phyloP scores from a whole-genome alignment of 1,139 yeast species.

The Suhomyces wounanorum region DNA sequence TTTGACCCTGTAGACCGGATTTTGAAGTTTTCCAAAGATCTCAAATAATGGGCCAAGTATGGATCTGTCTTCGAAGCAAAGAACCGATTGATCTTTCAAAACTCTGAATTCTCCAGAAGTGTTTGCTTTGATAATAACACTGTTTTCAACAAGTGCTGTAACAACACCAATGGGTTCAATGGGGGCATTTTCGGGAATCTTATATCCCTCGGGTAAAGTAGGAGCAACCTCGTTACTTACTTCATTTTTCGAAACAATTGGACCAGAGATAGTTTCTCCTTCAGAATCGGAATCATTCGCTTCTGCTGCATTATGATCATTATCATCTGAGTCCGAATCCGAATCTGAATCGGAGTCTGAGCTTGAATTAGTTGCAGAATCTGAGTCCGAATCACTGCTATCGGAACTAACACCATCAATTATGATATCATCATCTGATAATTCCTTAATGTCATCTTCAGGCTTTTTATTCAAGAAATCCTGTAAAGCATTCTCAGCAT shows the following conservation, averaged over 20 bases:
- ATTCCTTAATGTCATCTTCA: constrained; percentile 15
- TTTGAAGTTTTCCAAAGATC: constrained; percentile 84
- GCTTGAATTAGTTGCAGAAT: constrained; percentile 20
- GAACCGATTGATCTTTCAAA: constrained; percentile 75
- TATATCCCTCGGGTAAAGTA: constrained; percentile 65
- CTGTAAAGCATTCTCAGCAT: neutral
- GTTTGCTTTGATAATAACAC: constrained; percentile 71
- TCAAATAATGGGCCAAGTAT: constrained; percentile 85
- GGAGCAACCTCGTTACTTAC: constrained; percentile 68
- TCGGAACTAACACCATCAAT: constrained; percentile 20
- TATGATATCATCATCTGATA: constrained; percentile 27
- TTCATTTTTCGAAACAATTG: constrained; percentile 81
- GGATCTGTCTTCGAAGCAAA: constrained; percentile 73
- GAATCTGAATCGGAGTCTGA: constrained; percentile 19
- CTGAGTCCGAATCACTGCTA: constrained; percentile 22
- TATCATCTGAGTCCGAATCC: constrained; percentile 25
- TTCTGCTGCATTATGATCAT: constrained; percentile 23
- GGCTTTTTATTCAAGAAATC: constrained; percentile 12
- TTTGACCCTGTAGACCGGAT: constrained; percentile 80
- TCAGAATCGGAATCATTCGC: constrained; percentile 40
- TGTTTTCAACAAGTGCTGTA: constrained; percentile 67
- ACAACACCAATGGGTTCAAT: constrained; percentile 77
- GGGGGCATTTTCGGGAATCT: constrained; percentile 58
- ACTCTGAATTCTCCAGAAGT: constrained; percentile 85
- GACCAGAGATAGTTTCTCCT: constrained; percentile 49